phyloP scores from a whole-genome alignment of 1,284 basidiomycete species.

The Ustilago cynodontis region DNA sequence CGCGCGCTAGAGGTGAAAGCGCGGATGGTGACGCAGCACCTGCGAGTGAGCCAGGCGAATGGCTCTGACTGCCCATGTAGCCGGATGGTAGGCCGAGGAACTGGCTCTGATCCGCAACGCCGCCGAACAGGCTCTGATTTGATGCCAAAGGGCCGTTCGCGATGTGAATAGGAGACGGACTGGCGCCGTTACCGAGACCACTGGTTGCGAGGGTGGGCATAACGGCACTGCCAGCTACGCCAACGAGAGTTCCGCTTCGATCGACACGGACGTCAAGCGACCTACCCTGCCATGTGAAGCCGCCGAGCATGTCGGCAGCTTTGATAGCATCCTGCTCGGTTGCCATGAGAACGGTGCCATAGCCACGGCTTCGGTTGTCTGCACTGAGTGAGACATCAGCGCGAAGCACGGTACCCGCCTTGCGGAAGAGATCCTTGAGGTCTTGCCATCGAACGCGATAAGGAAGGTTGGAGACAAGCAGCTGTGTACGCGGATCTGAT shows the following conservation, averaged over 20 bases:
- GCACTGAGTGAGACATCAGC: conserved; percentile 70
- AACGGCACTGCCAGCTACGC: conserved; percentile 41
- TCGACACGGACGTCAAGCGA: conserved; percentile 65
- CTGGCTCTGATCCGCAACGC: conserved; percentile 1
- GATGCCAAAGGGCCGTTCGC: conserved; percentile 1
- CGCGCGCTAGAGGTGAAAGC: conserved; percentile 15
- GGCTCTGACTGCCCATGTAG: conserved; percentile 1
- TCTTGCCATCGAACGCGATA: conserved; percentile 71
- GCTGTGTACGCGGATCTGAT: conserved; percentile 84
- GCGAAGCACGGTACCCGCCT: conserved; percentile 70
- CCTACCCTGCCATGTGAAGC: conserved; percentile 69
- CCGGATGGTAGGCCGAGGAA: conserved; percentile 34
- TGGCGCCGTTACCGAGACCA: conserved; percentile 10
- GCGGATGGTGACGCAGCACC: conserved; percentile 26
- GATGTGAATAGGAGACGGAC: background rate
- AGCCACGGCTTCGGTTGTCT: conserved; percentile 65
- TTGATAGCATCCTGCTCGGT: conserved; percentile 69
- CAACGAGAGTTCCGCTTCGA: conserved; percentile 56
- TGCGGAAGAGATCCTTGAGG: conserved; percentile 70
- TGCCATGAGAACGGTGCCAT: conserved; percentile 67
- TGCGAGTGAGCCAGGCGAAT: conserved; percentile 18
- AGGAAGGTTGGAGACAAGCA: conserved; percentile 68
- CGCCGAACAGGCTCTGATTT: conserved; percentile 7
- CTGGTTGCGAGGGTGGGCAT: conserved; percentile 25
- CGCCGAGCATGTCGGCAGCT: conserved; percentile 70